These are phyloP conservation scores for Paraglomus occultum DNA, from an alignment of 192 early-diverging fungal genomes.

Conservation along the genomic window DNA sequence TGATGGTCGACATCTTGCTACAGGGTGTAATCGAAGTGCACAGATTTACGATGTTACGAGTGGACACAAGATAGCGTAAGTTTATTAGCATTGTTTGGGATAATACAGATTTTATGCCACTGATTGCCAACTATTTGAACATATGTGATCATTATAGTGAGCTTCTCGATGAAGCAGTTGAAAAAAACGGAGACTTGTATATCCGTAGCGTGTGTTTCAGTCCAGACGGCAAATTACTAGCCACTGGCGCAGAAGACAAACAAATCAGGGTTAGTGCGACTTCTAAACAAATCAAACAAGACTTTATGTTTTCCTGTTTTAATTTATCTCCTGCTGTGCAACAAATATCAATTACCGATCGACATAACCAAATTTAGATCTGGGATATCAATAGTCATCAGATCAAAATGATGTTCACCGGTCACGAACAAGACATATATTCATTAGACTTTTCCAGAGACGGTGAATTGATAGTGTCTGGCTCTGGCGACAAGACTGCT, in stretches of 20 bases:
- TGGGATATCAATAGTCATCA: constrained; percentile 65
- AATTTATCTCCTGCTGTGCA: background rate
- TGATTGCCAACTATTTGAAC: background rate
- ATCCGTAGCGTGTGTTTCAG: constrained; percentile 96
- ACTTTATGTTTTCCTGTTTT: background rate
- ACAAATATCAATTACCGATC: background rate
- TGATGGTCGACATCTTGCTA: constrained; percentile 89
- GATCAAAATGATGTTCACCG: constrained; percentile 67
- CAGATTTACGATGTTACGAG: constrained; percentile 86
- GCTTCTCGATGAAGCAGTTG: constrained; percentile 72
- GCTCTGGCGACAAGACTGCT: constrained; percentile 80
- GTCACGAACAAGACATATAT: constrained; percentile 98
- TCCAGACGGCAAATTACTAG: constrained; percentile 85
- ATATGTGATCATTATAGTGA: constrained; percentile 46
- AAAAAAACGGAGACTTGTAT: constrained; percentile 85
- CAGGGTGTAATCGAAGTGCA: constrained; percentile 89
- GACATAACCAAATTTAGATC: constrained; percentile 39
- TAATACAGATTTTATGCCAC: constrained; percentile 15
- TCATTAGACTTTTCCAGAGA: constrained; percentile 91
- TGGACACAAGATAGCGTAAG: constrained; percentile 69
- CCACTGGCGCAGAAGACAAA: constrained; percentile 96
- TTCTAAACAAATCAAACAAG: background rate
- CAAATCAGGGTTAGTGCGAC: constrained; percentile 70
- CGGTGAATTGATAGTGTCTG: constrained; percentile 86
- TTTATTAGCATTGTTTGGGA: constrained; percentile 28